These are phyloP conservation scores for Sphagnurus paluster DNA, from an alignment of 1,284 basidiomycete species.

Conservation along the genomic window DNA sequence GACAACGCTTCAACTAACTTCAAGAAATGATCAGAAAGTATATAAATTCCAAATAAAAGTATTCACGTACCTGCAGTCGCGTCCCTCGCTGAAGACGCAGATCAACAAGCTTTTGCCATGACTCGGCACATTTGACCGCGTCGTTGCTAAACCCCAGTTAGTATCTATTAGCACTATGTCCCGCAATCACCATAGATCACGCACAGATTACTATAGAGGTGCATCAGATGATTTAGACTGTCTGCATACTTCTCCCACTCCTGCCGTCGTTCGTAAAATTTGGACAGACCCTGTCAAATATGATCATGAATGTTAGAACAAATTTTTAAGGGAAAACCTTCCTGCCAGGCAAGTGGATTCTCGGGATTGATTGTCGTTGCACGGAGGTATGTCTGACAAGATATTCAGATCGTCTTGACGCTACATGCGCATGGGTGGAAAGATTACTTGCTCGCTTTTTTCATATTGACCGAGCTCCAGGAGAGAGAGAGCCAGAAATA, in stretches of 20 bases:
- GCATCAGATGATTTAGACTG: slow-evolving; percentile 51
- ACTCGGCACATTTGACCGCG: slow-evolving; percentile 76
- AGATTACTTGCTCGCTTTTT: slow-evolving; percentile 81
- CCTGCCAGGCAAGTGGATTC: slow-evolving; percentile 80
- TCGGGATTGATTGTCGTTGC: slow-evolving; percentile 68
- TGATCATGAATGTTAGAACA: background rate
- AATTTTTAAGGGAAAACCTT: slow-evolving; percentile 23
- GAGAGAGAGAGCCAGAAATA: slow-evolving; percentile 79
- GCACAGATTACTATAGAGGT: slow-evolving; percentile 59
- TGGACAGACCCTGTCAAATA: slow-evolving; percentile 60
- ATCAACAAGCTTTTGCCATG: slow-evolving; percentile 76
- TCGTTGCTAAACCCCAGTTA: slow-evolving; percentile 58
- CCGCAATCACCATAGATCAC: slow-evolving; percentile 22
- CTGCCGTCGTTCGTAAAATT: slow-evolving; percentile 66
- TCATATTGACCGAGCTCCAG: slow-evolving; percentile 71
- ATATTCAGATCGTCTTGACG: slow-evolving; percentile 9
- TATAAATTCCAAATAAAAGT: slow-evolving; percentile 8
- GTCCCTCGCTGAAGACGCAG: slow-evolving; percentile 63
- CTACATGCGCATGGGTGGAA: slow-evolving; percentile 4
- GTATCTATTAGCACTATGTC: background rate
- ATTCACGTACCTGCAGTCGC: slow-evolving; percentile 49
- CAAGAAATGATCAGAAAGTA: background rate
- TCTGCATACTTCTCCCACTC: slow-evolving; percentile 64
- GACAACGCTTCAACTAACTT: slow-evolving; percentile 72
- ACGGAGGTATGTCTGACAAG: slow-evolving; percentile 68